Base-by-base conservation (phyloP, 768 basidiomycete species). In the Dioszegia aurantiaca region DNA sequence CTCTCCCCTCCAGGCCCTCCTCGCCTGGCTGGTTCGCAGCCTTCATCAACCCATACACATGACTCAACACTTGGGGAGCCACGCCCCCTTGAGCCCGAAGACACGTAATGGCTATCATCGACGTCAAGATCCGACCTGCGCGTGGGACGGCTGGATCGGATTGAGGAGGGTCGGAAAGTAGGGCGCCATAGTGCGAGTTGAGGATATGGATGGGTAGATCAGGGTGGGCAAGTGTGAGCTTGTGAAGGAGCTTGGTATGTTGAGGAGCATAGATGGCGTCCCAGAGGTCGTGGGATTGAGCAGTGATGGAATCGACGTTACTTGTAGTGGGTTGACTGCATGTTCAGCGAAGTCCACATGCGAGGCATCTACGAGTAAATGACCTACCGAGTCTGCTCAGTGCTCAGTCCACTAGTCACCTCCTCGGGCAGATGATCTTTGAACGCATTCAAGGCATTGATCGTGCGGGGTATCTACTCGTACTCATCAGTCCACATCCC, bases 21-120 rank as follows among this genome's bases (percentile, higher is more conserved):
- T 73, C 70, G 11, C 61, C 88, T 65, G 83, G 82, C 64, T 78
- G 85, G 63, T 84, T 80, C 33, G 82, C 81, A 87, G 86, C 88
- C 77, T 92, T 94, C 72, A 91, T 84, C 65, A 94, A 82, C 12
- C 91, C 91, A 76, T 89, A 91, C 47, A 88, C 86, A 74, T 94
- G 91, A 75, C 89, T 90, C 11, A 80, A 86, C 58, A 94, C 81
- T 75, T 94, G 91, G 6, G 90, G 89, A 23, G 84, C 89, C 61
- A 93, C 91, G 44, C 86, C 81, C 27, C 83, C 85, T 70, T 92
- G 89, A 27, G 91, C 85, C 58, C 91, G 86, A 51, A 94, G 82
- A 60, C 88, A 86, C 24, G 91, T 86, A 44, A 87, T 85, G 28
- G 87, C 91, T 61, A 90, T 86, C 39, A 92, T 83, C 31, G 89